Evolutionary conservation across 2,329 filamentous ascomycete species (phyloP).

Genomic region (Pleomassaria siparia): DNA sequence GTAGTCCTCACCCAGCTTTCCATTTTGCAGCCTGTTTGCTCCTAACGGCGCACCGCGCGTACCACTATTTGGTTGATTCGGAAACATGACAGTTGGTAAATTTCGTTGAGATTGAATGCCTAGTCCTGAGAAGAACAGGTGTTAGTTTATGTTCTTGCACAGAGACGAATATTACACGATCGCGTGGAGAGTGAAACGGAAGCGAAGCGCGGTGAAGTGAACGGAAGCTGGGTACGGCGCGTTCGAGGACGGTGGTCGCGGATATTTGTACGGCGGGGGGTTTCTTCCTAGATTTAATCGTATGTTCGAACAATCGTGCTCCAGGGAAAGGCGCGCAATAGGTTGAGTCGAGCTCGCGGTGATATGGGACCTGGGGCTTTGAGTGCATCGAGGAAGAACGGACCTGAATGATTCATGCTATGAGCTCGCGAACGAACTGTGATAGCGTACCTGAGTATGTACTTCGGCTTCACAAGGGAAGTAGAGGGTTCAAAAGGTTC

Average conservation of each 20-base stretch:
- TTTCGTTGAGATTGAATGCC: slow-evolving; percentile 55
- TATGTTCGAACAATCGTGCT: not conserved
- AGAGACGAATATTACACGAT: not conserved
- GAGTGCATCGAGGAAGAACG: slow-evolving; percentile 35
- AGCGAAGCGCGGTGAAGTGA: not conserved
- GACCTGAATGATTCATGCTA: slow-evolving; percentile 55
- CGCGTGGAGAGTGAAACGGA: not conserved
- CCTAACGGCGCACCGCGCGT: slow-evolving; percentile 51
- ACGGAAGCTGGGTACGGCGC: not conserved
- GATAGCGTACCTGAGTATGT: not conserved
- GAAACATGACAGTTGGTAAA: slow-evolving; percentile 56
- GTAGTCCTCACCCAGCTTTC: slow-evolving; percentile 56
- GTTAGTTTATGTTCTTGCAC: slow-evolving; percentile 13
- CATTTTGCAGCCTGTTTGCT: slow-evolving; percentile 55
- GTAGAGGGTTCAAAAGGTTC: not conserved
- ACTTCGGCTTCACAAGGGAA: slow-evolving; percentile 1
- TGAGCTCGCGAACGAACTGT: not conserved
- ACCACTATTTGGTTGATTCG: slow-evolving; percentile 53
- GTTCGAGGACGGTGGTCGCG: slow-evolving; percentile 6
- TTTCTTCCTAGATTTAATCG: too few relatives aligned
- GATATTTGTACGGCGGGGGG: too few relatives aligned
- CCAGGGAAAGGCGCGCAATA: slow-evolving; percentile 4
- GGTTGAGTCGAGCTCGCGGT: slow-evolving; percentile 18
- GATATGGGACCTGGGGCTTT: slow-evolving; percentile 21
- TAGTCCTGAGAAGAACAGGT: slow-evolving; percentile 42